A percentile compares a stretch with the other conserved stretches of the same genome.
These are phyloP conservation scores for Solanum pennellii DNA, from an alignment of 257 asterid genomes.

Conservation along the genomic window DNA sequence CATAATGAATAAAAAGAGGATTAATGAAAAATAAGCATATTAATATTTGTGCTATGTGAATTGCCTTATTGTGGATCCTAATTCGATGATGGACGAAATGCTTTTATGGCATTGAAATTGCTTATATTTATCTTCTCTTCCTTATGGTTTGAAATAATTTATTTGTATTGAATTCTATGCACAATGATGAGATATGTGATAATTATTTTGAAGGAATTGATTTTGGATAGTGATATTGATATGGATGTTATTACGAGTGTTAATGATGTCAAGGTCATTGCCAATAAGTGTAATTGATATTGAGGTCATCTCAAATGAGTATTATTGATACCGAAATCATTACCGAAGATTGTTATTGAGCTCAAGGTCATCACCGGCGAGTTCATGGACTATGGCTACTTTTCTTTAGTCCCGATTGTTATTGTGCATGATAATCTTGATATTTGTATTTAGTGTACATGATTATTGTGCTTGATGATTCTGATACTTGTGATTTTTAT, in stretches of 20 bases:
- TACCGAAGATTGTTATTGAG: not conserved
- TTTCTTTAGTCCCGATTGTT: not conserved
- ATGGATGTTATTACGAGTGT: not conserved
- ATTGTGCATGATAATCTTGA: not conserved
- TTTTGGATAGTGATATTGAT: not conserved
- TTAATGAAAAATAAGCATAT: not conserved
- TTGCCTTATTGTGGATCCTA: not conserved
- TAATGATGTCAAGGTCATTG: not conserved
- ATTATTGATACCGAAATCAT: not conserved
- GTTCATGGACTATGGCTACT: not conserved
- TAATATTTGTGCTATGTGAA: not conserved
- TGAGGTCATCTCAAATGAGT: not conserved
- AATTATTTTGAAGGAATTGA: not conserved
- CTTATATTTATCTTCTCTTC: not conserved
- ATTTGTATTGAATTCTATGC: not conserved
- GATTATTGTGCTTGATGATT: not conserved
- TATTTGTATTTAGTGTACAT: not conserved
- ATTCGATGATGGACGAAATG: not conserved
- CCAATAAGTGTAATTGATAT: too few relatives aligned
- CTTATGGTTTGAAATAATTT: not conserved
- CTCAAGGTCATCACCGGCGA: not conserved
- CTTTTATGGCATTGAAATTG: not conserved
- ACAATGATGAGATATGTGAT: not conserved
- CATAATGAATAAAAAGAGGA: too few relatives aligned
- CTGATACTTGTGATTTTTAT: too few relatives aligned